Evolutionary conservation across 2,329 filamentous ascomycete species (phyloP), one percentile per base, ranked within the genome.

Genomic region (Colletotrichum tropicicola): DNA sequence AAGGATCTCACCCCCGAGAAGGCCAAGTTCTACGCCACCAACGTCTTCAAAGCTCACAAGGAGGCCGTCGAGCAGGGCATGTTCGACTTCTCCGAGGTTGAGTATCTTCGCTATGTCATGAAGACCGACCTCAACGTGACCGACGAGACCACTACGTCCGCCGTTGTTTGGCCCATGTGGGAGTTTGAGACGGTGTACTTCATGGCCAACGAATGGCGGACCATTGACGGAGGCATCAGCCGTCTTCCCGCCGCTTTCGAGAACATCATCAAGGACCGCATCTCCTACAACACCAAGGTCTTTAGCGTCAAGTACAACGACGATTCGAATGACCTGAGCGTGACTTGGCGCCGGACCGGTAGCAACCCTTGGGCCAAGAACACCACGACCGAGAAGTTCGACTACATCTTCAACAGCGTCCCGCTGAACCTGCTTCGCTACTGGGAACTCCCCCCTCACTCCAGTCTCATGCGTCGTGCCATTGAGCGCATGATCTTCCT

Each of bases 391-490:
- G 73, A 76, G n/a, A 68, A 70, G 1, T 80, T 78, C 32, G 77
- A 80, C 57, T 79, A 79, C 59, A 70, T 77, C 2, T 73, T 80
- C 43, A 77, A 78, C 68, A 74, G 74, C 7, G 74, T 74, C 0
- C 78, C 78, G 0, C 74, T 80, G 48, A 79, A 77, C 23, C 68
- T 77, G 52, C 73, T 76, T 17, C 73, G 75, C 28, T 76, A 77
- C 59, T 78, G 76, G 78, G 71, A 79, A 5, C 58, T 79, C 1
- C 77, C 78, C 0, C 65, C 68, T 5, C 78, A 76, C 68, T 79
- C 78, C 13, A 72, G 70, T 21, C 47, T 74, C 6, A 39, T 75
- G 15, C 65, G 63, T 0, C 71, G 73, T 1, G 70, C 69, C 3
- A 74, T 74, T 30, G 67, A 71, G 35, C 67, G 72, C 3, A 71